A percentile compares a stretch with the other conserved stretches of the same genome.
phyloP scores from a whole-genome alignment of 495 filamentous ascomycete species.

The Penicillium parvum region DNA sequence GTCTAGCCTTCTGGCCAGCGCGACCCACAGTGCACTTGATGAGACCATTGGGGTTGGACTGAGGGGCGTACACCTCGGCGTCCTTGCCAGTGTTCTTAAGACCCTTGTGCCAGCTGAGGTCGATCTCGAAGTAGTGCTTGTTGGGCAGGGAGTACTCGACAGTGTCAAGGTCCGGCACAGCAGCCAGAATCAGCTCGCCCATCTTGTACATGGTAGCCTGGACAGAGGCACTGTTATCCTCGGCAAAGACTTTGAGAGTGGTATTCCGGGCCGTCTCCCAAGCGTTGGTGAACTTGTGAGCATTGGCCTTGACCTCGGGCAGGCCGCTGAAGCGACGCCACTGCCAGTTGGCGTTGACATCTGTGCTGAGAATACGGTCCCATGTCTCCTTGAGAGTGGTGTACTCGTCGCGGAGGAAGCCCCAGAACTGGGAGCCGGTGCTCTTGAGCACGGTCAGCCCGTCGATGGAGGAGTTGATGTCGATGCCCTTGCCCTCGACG shows the following conservation, averaged over 20 bases:
- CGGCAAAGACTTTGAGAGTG: slow-evolving; percentile 88
- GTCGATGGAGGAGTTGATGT: slow-evolving; percentile 63
- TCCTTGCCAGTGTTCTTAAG: slow-evolving; percentile 95
- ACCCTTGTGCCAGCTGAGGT: slow-evolving; percentile 95
- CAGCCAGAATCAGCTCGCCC: slow-evolving; percentile 79
- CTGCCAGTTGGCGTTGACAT: slow-evolving; percentile 79
- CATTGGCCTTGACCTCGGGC: slow-evolving; percentile 60
- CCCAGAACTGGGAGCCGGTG: slow-evolving; percentile 95
- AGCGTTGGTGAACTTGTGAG: slow-evolving; percentile 68
- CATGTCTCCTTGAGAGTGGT: slow-evolving; percentile 85
- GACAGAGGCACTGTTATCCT: slow-evolving; percentile 84
- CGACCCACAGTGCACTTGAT: slow-evolving; percentile 92
- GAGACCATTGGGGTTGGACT: slow-evolving; percentile 87
- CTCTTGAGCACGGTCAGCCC: slow-evolving; percentile 89
- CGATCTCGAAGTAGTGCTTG: slow-evolving; percentile 98
- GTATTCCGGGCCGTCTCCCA: slow-evolving; percentile 72
- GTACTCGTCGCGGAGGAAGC: slow-evolving; percentile 88
- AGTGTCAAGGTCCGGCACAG: slow-evolving; percentile 62
- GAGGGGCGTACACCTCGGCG: slow-evolving; percentile 92
- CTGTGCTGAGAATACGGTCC: slow-evolving; percentile 92
- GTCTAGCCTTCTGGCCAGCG: slow-evolving; percentile 38
- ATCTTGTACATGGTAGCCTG: slow-evolving; percentile 99
- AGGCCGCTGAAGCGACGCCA: slow-evolving; percentile 70
- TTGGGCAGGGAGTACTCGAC: slow-evolving; percentile 88
- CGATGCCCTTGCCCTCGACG: slow-evolving; percentile 59